Percentiles rank a stretch among this genome's conserved stretches.
phyloP scores from a whole-genome alignment of 78 protist genomes.

The Dictyostelium discoideum region DNA sequence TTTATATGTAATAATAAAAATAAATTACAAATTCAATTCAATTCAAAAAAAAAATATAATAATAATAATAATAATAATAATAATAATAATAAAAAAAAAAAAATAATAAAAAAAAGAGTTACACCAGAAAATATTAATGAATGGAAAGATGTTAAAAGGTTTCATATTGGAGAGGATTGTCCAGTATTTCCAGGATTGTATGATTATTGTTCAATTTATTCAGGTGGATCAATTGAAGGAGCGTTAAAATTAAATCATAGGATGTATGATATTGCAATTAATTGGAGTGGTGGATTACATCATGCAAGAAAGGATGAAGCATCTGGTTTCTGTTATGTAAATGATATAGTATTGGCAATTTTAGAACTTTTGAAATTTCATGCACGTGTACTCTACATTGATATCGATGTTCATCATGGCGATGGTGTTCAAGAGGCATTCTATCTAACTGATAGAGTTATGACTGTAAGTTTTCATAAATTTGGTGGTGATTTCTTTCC shows the following conservation, averaged over 20 bases:
- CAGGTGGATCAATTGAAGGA: slow-evolving; percentile 98
- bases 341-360: slow-evolving; percentile 98
- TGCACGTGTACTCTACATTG: slow-evolving; percentile 98
- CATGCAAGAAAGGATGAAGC: slow-evolving; percentile 99
- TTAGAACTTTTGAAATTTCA: slow-evolving; percentile 96
- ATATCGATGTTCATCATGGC: slow-evolving; percentile 99
- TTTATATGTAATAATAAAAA: background rate
- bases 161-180: slow-evolving; percentile 98
- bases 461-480: slow-evolving; percentile 98
- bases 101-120: slow-evolving; percentile 18
- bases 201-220: slow-evolving; percentile 95
- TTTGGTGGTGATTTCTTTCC: slow-evolving; percentile 98
- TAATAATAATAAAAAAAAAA: background rate
- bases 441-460: slow-evolving; percentile 96
- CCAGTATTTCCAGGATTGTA: slow-evolving; percentile 99
- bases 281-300: slow-evolving; percentile 99
- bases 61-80: background rate
- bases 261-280: slow-evolving; percentile 96
- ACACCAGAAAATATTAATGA: slow-evolving; percentile 39
- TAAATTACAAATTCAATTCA: background rate
- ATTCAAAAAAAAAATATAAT: no score
- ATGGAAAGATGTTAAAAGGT: slow-evolving; percentile 36
- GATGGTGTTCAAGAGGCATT: slow-evolving; percentile 96
- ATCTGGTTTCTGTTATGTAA: slow-evolving; percentile 99
- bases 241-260: slow-evolving; percentile 93